Conservation (phyloP, 495 filamentous ascomycete species). For the Lepidopterella palustris region DNA sequence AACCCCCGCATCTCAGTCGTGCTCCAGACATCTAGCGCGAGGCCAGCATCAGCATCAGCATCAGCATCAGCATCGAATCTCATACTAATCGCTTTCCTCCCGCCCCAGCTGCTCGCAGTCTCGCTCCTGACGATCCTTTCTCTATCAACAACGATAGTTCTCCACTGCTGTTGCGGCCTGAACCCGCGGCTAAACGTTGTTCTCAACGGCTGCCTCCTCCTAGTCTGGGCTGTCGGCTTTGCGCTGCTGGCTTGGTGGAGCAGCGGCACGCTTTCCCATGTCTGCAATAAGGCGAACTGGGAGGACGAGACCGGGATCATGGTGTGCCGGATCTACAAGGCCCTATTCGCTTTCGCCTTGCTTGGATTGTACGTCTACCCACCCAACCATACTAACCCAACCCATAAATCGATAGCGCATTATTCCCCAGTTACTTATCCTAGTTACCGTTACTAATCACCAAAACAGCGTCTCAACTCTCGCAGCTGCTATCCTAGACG, state of each 20-base stretch:
- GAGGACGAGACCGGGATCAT: conserved; percentile 50
- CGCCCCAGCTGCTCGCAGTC: conserved; percentile 47
- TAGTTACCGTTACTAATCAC: conserved; percentile 3
- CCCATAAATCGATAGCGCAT: no score
- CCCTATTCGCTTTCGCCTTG: conserved; percentile 57
- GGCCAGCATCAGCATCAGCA: background rate
- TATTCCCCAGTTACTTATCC: background rate
- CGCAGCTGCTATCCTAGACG: conserved; percentile 46
- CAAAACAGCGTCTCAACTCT: conserved; percentile 36
- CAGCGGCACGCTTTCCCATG: conserved; percentile 49
- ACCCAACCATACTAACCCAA: background rate
- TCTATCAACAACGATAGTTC: conserved; percentile 46
- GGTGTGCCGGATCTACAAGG: conserved; percentile 61
- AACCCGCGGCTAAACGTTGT: conserved; percentile 49
- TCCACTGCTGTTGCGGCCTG: conserved; percentile 53
- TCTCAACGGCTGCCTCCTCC: conserved; percentile 45
- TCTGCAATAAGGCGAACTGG: conserved; percentile 52
- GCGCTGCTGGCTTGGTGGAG: conserved; percentile 53
- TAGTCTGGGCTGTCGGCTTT: conserved; percentile 54
- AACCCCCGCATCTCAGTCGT: no score
- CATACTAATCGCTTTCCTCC: conserved; percentile 3
- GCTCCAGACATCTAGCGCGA: no score
- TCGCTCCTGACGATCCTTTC: conserved; percentile 51
- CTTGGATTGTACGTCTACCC: conserved; percentile 38
- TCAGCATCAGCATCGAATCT: background rate